These are phyloP conservation scores for Aureobasidium subglaciale DNA, from an alignment of 2,329 filamentous ascomycete genomes.

Conservation along the genomic window DNA sequence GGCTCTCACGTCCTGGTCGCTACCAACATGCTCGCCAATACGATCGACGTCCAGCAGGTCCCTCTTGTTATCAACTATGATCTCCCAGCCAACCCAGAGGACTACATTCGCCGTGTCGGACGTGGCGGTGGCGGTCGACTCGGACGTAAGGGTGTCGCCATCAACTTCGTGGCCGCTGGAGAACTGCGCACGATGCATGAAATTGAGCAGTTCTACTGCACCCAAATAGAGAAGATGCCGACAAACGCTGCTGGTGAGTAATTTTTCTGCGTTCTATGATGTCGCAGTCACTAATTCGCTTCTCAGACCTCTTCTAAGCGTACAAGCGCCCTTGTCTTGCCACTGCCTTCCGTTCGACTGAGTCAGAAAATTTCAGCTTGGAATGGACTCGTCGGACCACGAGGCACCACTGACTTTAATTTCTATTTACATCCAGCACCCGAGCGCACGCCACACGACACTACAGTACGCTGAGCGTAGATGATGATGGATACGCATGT, in stretches of 20 bases:
- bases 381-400: neutral
- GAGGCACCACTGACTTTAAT: neutral
- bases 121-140: slow-evolving; percentile 86
- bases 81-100: slow-evolving; percentile 96
- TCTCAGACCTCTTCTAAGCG: neutral
- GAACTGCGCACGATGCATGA: slow-evolving; percentile 99
- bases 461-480: too few species aligned
- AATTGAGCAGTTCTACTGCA: slow-evolving; percentile 99
- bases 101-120: slow-evolving; percentile 99
- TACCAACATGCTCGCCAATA: slow-evolving; percentile 94
- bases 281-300: neutral
- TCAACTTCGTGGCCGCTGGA: slow-evolving; percentile 99
- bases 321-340: neutral
- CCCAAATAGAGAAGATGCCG: slow-evolving; percentile 99
- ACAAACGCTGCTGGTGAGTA: slow-evolving; percentile 70
- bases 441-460: too few species aligned
- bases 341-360: neutral
- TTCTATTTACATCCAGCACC: neutral
- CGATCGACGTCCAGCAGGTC: slow-evolving; percentile 99
- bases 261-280: neutral
- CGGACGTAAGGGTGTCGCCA: slow-evolving; percentile 99
- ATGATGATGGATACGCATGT: too few species aligned
- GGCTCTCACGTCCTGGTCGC: slow-evolving; percentile 97
- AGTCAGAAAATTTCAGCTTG: neutral
- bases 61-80: slow-evolving; percentile 99